Evolutionary conservation across 2,329 filamentous ascomycete genomes (phyloP).

Genomic region (Colletotrichum zoysiae): DNA sequence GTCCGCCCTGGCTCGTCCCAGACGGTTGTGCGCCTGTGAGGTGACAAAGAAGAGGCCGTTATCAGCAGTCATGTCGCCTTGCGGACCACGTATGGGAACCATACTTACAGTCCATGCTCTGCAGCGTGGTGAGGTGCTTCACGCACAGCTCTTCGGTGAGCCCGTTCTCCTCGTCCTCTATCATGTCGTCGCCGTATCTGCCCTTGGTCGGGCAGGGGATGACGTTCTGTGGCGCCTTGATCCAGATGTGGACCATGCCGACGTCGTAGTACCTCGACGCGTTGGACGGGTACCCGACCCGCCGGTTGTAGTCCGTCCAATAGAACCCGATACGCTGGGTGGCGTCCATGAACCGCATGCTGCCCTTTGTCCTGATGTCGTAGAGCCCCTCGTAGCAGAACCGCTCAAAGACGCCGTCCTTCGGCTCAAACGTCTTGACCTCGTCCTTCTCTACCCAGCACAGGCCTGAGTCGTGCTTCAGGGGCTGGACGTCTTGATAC

Average conservation of each 20-base stretch:
- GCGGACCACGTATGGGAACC: too few species aligned
- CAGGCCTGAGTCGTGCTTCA: constrained; percentile 19
- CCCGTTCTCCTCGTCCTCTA: background rate
- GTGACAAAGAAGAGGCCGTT: background rate
- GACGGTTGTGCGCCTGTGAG: constrained; percentile 14
- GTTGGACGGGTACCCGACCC: background rate
- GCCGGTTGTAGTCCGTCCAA: constrained; percentile 34
- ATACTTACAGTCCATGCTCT: constrained; percentile 27
- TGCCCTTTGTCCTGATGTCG: background rate
- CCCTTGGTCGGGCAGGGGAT: constrained; percentile 1
- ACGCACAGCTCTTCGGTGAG: constrained; percentile 12
- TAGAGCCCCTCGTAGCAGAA: constrained; percentile 22
- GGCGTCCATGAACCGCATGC: background rate
- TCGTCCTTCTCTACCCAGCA: constrained; percentile 19
- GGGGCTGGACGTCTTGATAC: background rate
- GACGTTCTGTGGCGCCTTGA: constrained; percentile 17
- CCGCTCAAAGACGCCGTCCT: background rate
- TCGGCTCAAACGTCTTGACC: constrained; percentile 19
- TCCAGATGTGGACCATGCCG: constrained; percentile 33
- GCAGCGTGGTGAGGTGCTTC: background rate
- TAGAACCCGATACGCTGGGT: constrained; percentile 12
- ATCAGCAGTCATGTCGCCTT: constrained; percentile 6
- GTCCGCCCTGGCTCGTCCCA: constrained; percentile 1
- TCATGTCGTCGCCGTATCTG: constrained; percentile 1
- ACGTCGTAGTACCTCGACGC: background rate